Percentiles rank a stretch among this genome's conserved stretches.
Evolutionary conservation across 352 stramenopile genomes (phyloP).

Genomic region (Aphanomyces euteiches): DNA sequence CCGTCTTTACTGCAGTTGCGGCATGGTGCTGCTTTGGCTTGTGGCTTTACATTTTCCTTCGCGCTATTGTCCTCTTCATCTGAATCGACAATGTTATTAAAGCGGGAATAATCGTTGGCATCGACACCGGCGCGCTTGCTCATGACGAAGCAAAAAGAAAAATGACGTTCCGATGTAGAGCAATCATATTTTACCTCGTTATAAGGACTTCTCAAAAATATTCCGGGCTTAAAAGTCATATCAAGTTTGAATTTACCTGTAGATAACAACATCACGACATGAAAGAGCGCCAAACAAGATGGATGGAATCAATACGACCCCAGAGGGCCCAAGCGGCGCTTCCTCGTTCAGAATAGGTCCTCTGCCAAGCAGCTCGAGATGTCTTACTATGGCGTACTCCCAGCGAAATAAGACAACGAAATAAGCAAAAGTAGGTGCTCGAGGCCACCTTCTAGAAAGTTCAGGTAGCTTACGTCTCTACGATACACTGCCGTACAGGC

Average conservation of each 20-base stretch:
- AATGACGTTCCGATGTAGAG: not conserved
- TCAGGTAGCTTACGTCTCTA: too few relatives aligned
- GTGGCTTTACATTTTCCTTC: conserved; percentile 16
- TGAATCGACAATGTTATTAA: conserved; percentile 59
- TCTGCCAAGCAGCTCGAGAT: too few relatives aligned
- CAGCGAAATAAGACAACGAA: too few relatives aligned
- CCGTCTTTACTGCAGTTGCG: conserved; percentile 74
- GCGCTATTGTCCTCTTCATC: conserved; percentile 41
- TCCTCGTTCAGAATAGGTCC: too few relatives aligned
- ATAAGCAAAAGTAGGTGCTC: too few relatives aligned
- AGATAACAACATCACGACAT: not conserved
- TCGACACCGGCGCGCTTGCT: conserved; percentile 38
- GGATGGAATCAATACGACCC: too few relatives aligned
- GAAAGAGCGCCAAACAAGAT: too few relatives aligned
- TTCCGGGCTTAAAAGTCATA: not conserved
- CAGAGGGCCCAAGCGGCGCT: too few relatives aligned
- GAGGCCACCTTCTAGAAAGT: too few relatives aligned
- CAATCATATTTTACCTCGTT: not conserved
- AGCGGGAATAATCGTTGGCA: conserved; percentile 84
- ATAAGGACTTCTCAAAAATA: not conserved
- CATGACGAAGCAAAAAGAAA: not conserved
- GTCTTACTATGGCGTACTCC: too few relatives aligned
- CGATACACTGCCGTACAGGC: too few relatives aligned
- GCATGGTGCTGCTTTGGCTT: conserved; percentile 35
- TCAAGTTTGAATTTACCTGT: not conserved